Evolutionary conservation across 2,329 filamentous ascomycete genomes (phyloP), one percentile per base, ranked within the genome.

Genomic region (Arthrinium puccinioides): DNA sequence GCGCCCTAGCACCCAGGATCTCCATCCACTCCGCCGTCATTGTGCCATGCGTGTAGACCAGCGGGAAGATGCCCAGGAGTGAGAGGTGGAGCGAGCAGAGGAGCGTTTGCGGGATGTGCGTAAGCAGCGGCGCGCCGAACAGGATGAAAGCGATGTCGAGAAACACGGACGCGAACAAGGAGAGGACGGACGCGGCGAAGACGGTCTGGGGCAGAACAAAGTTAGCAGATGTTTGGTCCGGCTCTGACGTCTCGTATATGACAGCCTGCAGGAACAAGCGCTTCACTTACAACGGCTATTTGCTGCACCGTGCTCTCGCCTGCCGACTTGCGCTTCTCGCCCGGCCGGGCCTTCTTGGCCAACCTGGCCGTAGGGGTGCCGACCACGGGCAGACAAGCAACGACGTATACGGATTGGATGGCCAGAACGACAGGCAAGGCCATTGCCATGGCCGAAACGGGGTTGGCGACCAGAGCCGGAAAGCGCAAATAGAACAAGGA

Each of bases 101-200:
- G 21, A 86, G 57, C 1, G 92, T 98, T 47, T 94, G 83, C 4
- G 70, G 56, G 35, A 83, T 66, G 58, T 96, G 86, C 1, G 86
- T 87, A 21, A 90, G 85, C 37, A 94, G 69, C 0, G 92, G 92
- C 7, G 90, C 92, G 54, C 92, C 92, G 61, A 96, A 94, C 48
- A 97, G 83, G 52, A 97, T 71, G 51, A 94, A 74, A 25, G 80
- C 63, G 29, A 77, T 56, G 56, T 81, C 70, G 16, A 82, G 50
- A 20, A 59, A 47, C 11, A 35, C 33, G 31, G 46, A 46, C 18
- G 48, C 42, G 32, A 62, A 38, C 13, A 50, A 35, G 14, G 62
- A 55, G 10, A 82, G 63, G 31, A 78, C 58, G 21, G 90, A 73
- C 7, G 84, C 82, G 40, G 89, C 68, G 46, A 92, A 71, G 3